phyloP scores from a whole-genome alignment of 495 filamentous ascomycete genomes.

The Aspergillus olivimuriae region DNA sequence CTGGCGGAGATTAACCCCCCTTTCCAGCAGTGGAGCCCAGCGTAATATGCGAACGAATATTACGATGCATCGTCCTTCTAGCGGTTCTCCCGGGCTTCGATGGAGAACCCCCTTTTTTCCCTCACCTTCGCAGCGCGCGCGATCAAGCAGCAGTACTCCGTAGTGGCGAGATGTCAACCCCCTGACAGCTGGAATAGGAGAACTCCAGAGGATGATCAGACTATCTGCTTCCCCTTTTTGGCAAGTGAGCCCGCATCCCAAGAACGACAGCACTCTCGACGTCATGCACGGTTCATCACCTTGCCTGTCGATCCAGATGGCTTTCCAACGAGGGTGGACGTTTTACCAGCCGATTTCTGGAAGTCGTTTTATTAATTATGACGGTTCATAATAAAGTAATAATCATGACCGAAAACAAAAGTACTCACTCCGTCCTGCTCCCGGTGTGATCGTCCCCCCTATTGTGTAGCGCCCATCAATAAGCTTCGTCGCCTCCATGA shows the following conservation, averaged over 20 bases:
- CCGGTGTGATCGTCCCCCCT: too few species aligned
- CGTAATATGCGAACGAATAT: background rate
- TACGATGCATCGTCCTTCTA: background rate
- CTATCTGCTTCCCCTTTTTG: constrained; percentile 1
- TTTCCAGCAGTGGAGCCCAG: background rate
- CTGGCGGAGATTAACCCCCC: background rate
- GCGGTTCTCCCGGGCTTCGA: constrained; percentile 1
- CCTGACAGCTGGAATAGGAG: constrained; percentile 1
- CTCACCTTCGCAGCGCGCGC: too few species aligned
- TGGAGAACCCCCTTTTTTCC: background rate
- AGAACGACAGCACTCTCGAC: constrained; percentile 6
- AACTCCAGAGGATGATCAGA: background rate
- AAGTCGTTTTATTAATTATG: too few species aligned
- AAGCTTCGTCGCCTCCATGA: too few species aligned
- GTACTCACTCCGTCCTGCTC: too few species aligned
- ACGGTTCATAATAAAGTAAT: too few species aligned
- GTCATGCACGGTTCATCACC: constrained; percentile 21
- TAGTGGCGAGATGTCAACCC: background rate
- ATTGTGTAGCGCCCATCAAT: too few species aligned
- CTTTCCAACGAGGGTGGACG: too few species aligned
- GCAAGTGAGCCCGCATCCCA: too few species aligned
- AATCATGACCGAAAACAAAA: too few species aligned
- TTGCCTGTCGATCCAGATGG: constrained; percentile 9
- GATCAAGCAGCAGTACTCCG: background rate
- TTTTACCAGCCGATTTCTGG: too few species aligned